These are phyloP conservation scores for Boletellus sp. DNA, from an alignment of 1,284 basidiomycete genomes.

Conservation along the genomic window DNA sequence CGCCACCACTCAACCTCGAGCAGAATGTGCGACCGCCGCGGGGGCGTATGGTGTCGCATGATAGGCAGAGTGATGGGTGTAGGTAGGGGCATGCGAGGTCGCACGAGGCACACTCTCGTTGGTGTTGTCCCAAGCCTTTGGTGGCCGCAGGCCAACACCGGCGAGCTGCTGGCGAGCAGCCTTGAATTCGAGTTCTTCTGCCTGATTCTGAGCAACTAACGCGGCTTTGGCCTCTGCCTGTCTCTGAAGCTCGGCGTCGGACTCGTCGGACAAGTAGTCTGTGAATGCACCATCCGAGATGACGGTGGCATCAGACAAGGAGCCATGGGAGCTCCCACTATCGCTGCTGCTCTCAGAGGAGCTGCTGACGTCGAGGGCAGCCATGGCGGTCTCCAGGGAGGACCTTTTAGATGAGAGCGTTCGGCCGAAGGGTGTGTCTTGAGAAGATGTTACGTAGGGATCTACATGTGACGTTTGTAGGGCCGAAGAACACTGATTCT, in stretches of 20 bases:
- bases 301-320: slow-evolving; percentile 64
- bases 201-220: slow-evolving; percentile 68
- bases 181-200: slow-evolving; percentile 76
- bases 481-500: slow-evolving; percentile 18
- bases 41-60: slow-evolving; percentile 25
- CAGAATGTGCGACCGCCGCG: slow-evolving; percentile 30
- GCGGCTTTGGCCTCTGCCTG: slow-evolving; percentile 76
- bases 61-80: slow-evolving; percentile 29
- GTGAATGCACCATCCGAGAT: slow-evolving; percentile 81
- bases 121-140: slow-evolving; percentile 72
- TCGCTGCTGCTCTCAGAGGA: slow-evolving; percentile 49
- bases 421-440: slow-evolving; percentile 21
- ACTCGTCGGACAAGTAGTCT: slow-evolving; percentile 80
- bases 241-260: slow-evolving; percentile 75
- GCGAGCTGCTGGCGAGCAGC: slow-evolving; percentile 72
- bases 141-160: slow-evolving; percentile 66
- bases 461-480: slow-evolving; percentile 22
- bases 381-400: slow-evolving; percentile 34
- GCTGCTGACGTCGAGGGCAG: slow-evolving; percentile 36
- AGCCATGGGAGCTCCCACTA: slow-evolving; percentile 54
- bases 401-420: slow-evolving; percentile 37
- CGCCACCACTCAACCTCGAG: slow-evolving; percentile 23
- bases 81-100: slow-evolving; percentile 25
- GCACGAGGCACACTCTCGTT: slow-evolving; percentile 33
- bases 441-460: slow-evolving; percentile 15